phyloP scores from a whole-genome alignment of 2,329 filamentous ascomycete species.

The Xylaria digitata region DNA sequence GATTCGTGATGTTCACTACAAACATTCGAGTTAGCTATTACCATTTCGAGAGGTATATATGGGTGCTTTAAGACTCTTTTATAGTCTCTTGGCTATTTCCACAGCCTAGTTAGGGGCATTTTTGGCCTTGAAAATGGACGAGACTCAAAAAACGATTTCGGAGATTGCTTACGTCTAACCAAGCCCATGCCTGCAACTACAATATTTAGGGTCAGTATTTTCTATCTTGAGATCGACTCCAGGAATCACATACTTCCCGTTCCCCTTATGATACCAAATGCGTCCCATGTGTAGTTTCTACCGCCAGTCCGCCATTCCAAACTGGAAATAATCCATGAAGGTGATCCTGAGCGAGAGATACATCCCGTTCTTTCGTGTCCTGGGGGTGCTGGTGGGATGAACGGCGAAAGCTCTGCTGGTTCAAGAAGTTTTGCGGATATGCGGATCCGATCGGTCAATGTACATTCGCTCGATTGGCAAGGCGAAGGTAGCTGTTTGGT shows the following conservation, averaged over 20 bases:
- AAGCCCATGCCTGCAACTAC: slow-evolving; percentile 10
- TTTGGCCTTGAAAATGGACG: background rate
- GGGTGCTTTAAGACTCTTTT: too few relatives aligned
- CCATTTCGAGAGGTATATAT: background rate
- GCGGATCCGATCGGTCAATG: background rate
- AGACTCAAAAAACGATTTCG: background rate
- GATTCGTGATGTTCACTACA: slow-evolving; percentile 20
- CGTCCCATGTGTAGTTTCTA: slow-evolving; percentile 10
- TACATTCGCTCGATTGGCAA: slow-evolving; percentile 12
- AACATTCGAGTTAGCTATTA: background rate
- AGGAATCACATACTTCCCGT: background rate
- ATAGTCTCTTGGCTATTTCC: too few relatives aligned
- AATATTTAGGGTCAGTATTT: too few relatives aligned
- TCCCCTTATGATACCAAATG: background rate
- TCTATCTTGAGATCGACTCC: too few relatives aligned
- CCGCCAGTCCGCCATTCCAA: slow-evolving; percentile 25
- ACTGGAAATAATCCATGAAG: slow-evolving; percentile 18
- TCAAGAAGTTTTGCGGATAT: slow-evolving; percentile 13
- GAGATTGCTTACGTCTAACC: background rate
- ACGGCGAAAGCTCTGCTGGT: slow-evolving; percentile 5
- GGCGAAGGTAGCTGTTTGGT: background rate
- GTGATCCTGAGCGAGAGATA: background rate
- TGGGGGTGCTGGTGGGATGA: slow-evolving; percentile 6
- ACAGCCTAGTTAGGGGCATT: background rate
- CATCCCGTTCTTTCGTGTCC: slow-evolving; percentile 18